Conservation (phyloP, 306 rosid genomes). For the Glycyrrhiza uralensis region DNA sequence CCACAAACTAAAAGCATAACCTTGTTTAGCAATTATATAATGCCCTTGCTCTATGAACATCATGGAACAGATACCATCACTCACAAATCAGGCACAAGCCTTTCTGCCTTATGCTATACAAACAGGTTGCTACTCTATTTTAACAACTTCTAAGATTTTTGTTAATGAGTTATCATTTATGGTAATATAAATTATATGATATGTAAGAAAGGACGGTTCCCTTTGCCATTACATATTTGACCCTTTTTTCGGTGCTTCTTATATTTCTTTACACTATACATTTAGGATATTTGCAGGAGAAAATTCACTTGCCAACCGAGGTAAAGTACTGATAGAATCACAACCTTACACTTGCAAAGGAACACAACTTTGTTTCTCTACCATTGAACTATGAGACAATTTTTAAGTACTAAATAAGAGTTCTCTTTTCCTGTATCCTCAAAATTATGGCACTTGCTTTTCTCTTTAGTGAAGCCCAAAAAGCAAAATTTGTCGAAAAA, state of each 20-base stretch:
- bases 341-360: neutral
- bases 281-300: slow-evolving; percentile 11
- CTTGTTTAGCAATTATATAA: neutral
- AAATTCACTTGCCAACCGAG: slow-evolving; percentile 13
- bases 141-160: neutral
- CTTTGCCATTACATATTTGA: neutral
- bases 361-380: neutral
- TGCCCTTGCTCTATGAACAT: neutral
- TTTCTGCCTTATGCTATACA: neutral
- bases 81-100: slow-evolving; percentile 1
- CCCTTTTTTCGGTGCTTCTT: neutral
- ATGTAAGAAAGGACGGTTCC: neutral
- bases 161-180: neutral
- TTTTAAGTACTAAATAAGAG: neutral
- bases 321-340: neutral
- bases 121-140: slow-evolving; percentile 12
- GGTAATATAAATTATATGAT: neutral
- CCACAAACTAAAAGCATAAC: slow-evolving; percentile 1
- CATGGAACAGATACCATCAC: neutral
- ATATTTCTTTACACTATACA: neutral
- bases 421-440: neutral
- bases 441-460: slow-evolving; percentile 8
- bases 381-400: neutral
- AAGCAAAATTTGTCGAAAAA: neutral
- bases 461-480: slow-evolving; percentile 1